Conservation (phyloP, 768 basidiomycete species). For the Boletus vinaceobasis region DNA sequence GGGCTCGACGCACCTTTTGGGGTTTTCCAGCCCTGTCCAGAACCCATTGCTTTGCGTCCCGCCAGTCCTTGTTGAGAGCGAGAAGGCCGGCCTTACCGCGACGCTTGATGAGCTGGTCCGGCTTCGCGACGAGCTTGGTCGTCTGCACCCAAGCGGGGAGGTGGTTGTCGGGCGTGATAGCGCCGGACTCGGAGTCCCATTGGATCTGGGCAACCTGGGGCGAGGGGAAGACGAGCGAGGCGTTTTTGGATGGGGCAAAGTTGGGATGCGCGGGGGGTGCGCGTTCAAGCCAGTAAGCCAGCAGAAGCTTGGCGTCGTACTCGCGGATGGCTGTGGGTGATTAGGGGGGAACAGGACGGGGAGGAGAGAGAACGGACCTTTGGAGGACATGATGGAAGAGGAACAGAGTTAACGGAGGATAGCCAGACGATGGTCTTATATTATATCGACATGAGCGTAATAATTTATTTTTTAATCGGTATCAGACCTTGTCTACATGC, state of each 20-base stretch:
- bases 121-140: constrained; percentile 90
- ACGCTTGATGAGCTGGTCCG: constrained; percentile 98
- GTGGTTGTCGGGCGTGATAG: constrained; percentile 54
- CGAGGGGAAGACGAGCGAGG: constrained; percentile 50
- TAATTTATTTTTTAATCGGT: constrained; percentile 18
- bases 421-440: constrained; percentile 14
- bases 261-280: constrained; percentile 76
- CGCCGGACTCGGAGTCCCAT: constrained; percentile 71
- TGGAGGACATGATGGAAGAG: constrained; percentile 31
- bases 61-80: constrained; percentile 90
- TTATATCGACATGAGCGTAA: constrained; percentile 17
- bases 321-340: constrained; percentile 75
- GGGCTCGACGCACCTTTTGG: constrained; percentile 53
- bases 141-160: constrained; percentile 81
- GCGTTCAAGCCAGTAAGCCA: constrained; percentile 95
- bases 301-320: constrained; percentile 97
- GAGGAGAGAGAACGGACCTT: constrained; percentile 20
- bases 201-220: constrained; percentile 84
- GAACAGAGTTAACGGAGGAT: background rate
- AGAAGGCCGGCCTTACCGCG: constrained; percentile 97
- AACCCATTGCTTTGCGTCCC: constrained; percentile 87
- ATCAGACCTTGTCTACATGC: constrained; percentile 23
- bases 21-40: constrained; percentile 85
- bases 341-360: background rate
- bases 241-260: constrained; percentile 42